These are phyloP conservation scores for Termitomyces eurrhizus DNA, from an alignment of 768 basidiomycete species.

Conservation along the genomic window DNA sequence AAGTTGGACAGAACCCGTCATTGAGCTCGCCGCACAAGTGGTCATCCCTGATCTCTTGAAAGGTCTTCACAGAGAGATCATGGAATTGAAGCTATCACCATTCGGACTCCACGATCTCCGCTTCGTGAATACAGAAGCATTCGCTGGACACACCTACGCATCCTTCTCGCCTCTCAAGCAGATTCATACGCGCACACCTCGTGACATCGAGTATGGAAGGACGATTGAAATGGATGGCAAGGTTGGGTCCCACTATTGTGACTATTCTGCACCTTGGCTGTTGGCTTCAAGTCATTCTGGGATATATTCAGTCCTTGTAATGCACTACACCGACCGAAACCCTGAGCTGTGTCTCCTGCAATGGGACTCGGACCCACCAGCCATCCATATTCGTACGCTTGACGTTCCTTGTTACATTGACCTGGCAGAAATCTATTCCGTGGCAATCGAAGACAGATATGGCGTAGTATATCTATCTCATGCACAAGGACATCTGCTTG, in stretches of 20 bases:
- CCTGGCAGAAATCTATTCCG: too few relatives aligned
- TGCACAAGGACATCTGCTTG: background rate
- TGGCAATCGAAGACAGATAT: too few relatives aligned
- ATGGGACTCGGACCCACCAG: too few relatives aligned
- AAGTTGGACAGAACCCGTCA: background rate
- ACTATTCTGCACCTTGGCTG: background rate
- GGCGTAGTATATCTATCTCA: too few relatives aligned
- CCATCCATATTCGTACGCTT: too few relatives aligned
- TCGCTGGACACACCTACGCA: background rate
- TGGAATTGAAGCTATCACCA: background rate
- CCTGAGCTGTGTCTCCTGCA: background rate
- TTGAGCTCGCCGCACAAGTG: background rate
- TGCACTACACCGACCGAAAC: background rate
- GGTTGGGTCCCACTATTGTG: background rate
- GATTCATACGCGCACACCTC: background rate
- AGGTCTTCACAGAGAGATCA: background rate
- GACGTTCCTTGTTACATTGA: too few relatives aligned
- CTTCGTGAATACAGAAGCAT: background rate
- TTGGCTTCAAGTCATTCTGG: constrained; percentile 8
- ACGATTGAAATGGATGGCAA: background rate
- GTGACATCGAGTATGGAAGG: background rate
- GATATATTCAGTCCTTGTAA: constrained; percentile 3
- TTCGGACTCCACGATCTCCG: background rate
- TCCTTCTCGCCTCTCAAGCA: background rate
- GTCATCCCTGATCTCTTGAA: background rate